These are phyloP conservation scores for Ascochyta lentis DNA, from an alignment of 2,329 filamentous ascomycete species.

Conservation along the genomic window DNA sequence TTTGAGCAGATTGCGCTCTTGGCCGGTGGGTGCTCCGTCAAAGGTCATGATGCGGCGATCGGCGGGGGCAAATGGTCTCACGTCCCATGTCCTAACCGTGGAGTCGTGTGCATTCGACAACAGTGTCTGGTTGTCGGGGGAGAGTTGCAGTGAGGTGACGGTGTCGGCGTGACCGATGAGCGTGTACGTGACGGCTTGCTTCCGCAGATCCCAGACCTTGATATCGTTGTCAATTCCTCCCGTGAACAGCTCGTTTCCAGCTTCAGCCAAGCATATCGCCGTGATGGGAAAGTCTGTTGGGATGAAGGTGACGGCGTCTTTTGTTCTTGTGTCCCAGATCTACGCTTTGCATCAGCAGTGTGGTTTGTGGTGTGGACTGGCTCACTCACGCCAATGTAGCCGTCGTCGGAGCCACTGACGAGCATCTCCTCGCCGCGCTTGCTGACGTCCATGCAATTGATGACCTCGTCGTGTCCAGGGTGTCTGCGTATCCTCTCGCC, in stretches of 20 bases:
- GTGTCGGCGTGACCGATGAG: constrained; percentile 92
- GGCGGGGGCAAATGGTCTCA: constrained; percentile 89
- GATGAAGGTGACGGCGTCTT: constrained; percentile 85
- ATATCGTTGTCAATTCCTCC: constrained; percentile 98
- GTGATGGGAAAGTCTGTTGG: constrained; percentile 93
- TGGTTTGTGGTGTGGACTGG: neutral
- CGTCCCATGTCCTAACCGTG: constrained; percentile 94
- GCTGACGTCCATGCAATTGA: constrained; percentile 89
- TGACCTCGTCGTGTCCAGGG: constrained; percentile 91
- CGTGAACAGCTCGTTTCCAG: constrained; percentile 93
- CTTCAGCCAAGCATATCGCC: constrained; percentile 87
- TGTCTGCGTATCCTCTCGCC: constrained; percentile 92
- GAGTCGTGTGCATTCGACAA: constrained; percentile 94
- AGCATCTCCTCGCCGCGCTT: constrained; percentile 89
- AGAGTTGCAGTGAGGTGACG: constrained; percentile 87
- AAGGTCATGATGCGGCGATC: constrained; percentile 86
- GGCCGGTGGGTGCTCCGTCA: constrained; percentile 84
- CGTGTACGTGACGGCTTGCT: constrained; percentile 85
- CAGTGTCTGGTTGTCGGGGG: constrained; percentile 88
- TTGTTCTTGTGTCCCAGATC: constrained; percentile 93
- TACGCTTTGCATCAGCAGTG: constrained; percentile 34
- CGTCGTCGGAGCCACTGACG: constrained; percentile 91
- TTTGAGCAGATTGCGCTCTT: constrained; percentile 90
- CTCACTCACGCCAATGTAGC: constrained; percentile 71
- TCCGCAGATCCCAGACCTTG: constrained; percentile 94